phyloP scores from a whole-genome alignment of 1,284 basidiomycete species.

The Porogramme epimiltina region DNA sequence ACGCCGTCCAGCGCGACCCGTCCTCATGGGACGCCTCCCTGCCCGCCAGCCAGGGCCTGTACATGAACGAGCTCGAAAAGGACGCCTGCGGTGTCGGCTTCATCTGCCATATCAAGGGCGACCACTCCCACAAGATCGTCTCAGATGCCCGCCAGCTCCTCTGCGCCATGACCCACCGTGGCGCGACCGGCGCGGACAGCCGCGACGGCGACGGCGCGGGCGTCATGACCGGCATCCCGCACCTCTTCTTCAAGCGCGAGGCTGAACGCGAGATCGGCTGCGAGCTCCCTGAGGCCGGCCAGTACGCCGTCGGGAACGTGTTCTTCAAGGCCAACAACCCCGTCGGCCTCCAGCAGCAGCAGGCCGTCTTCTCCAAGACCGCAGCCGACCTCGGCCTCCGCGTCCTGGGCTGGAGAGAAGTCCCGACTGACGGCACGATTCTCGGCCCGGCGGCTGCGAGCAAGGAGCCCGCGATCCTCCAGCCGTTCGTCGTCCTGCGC shows the following conservation, averaged over 20 bases:
- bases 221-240: slow-evolving; percentile 97
- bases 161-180: slow-evolving; percentile 98
- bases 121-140: slow-evolving; percentile 95
- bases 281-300: slow-evolving; percentile 83
- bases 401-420: slow-evolving; percentile 96
- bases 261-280: slow-evolving; percentile 85
- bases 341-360: slow-evolving; percentile 76
- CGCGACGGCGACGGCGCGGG: slow-evolving; percentile 98
- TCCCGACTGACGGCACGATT: slow-evolving; percentile 95
- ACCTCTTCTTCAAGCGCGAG: slow-evolving; percentile 92
- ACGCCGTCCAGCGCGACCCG: slow-evolving; percentile 78
- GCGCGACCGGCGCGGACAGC: slow-evolving; percentile 96
- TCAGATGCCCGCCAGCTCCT: slow-evolving; percentile 94
- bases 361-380: slow-evolving; percentile 80
- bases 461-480: slow-evolving; percentile 95
- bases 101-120: slow-evolving; percentile 97
- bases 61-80: slow-evolving; percentile 90
- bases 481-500: slow-evolving; percentile 94
- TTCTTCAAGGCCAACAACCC: slow-evolving; percentile 93
- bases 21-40: slow-evolving; percentile 72
- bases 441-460: slow-evolving; percentile 93
- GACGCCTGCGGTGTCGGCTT: slow-evolving; percentile 97
- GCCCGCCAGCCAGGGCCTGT: slow-evolving; percentile 84
- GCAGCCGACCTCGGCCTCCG: slow-evolving; percentile 84
- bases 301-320: slow-evolving; percentile 97